Evolutionary conservation across 345 rosid species (phyloP).

Genomic region (Theobroma cacao): DNA sequence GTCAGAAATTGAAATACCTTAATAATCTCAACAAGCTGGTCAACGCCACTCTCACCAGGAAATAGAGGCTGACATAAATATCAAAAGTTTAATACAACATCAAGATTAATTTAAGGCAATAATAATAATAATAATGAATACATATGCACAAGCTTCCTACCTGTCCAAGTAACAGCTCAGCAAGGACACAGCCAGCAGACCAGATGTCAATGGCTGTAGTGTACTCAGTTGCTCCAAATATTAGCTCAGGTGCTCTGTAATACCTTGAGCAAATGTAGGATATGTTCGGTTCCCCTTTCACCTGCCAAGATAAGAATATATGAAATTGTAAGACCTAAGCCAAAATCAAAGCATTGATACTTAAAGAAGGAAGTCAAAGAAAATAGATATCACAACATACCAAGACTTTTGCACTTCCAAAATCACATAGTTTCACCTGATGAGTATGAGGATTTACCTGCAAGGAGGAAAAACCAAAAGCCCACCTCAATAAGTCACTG

Average conservation of each 20-base stretch:
- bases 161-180: conserved; percentile 93
- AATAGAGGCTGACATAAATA: conserved; percentile 71
- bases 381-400: conserved; percentile 35
- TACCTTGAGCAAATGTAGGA: conserved; percentile 96
- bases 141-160: conserved; percentile 29
- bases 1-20: conserved; percentile 51
- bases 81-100: not conserved
- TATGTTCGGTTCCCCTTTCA: conserved; percentile 98
- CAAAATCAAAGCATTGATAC: not conserved
- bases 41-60: conserved; percentile 98
- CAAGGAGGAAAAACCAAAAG: not conserved
- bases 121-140: not conserved
- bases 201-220: conserved; percentile 92
- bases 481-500: not conserved
- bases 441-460: conserved; percentile 99
- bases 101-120: not conserved
- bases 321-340: conserved; percentile 9
- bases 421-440: conserved; percentile 95
- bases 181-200: conserved; percentile 98
- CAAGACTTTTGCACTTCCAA: conserved; percentile 99
- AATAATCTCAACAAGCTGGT: conserved; percentile 96
- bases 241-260: conserved; percentile 97
- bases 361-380: not conserved
- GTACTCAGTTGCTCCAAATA: conserved; percentile 97
- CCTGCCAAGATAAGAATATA: conserved; percentile 39